These are phyloP conservation scores for Saksenaea vasiformis DNA, from an alignment of 371 early-diverging fungal genomes.

Conservation along the genomic window DNA sequence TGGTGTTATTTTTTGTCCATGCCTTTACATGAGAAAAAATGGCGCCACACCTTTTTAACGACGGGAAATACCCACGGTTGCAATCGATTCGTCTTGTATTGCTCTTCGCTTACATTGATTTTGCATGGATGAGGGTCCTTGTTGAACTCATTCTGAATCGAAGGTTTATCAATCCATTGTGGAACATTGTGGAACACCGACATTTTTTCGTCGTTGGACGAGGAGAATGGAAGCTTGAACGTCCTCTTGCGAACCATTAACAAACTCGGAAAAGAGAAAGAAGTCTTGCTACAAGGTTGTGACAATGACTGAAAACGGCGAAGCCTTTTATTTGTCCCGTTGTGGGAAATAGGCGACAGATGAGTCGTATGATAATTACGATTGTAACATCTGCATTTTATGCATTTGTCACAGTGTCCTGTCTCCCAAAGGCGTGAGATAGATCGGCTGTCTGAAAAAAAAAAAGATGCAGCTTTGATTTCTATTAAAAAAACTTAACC, in stretches of 20 bases:
- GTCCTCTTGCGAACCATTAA: neutral
- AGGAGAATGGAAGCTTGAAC: neutral
- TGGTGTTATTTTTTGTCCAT: neutral
- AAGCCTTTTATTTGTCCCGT: too few species aligned
- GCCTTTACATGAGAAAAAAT: neutral
- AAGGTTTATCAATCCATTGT: neutral
- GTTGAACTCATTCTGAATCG: conserved; percentile 54
- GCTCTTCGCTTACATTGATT: conserved; percentile 86
- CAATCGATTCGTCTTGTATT: conserved; percentile 81
- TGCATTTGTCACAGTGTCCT: too few species aligned
- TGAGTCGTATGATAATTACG: too few species aligned
- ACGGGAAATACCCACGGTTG: conserved; percentile 89
- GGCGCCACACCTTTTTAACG: conserved; percentile 64
- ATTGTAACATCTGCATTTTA: too few species aligned
- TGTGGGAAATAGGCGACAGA: too few species aligned
- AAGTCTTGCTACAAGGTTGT: neutral
- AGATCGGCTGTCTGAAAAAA: too few species aligned
- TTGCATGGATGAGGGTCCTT: conserved; percentile 69
- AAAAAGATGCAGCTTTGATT: too few species aligned
- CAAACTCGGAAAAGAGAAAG: neutral
- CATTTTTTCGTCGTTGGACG: neutral
- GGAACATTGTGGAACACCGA: neutral
- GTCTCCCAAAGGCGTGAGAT: too few species aligned
- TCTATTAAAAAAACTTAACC: too few species aligned
- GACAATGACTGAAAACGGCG: too few species aligned